Evolutionary conservation across 2,329 filamentous ascomycete genomes (phyloP).

Genomic region (Gaeumannomyces tritici): DNA sequence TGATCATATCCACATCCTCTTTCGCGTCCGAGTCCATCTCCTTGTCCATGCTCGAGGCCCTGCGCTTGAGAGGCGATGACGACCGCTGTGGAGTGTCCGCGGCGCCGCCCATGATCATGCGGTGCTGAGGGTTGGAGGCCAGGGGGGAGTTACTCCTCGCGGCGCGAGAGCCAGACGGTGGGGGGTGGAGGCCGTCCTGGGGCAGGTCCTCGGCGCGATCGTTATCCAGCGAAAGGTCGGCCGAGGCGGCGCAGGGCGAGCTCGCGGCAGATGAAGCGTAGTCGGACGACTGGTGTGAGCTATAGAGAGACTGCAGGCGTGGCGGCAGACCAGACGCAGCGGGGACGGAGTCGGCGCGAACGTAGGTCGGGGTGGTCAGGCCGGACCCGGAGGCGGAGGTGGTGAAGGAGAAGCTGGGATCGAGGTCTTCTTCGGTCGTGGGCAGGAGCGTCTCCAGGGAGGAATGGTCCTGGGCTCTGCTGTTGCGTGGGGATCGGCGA

Average conservation of each 20-base stretch:
- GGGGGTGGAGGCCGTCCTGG: conserved; percentile 26
- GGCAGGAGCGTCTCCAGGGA: conserved; percentile 33
- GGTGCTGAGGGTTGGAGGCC: conserved; percentile 37
- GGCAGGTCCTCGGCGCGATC: conserved; percentile 37
- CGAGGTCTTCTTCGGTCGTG: conserved; percentile 42
- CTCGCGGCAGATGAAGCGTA: conserved; percentile 47
- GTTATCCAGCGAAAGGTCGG: conserved; percentile 46
- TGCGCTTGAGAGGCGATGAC: conserved; percentile 55
- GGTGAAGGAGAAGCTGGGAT: conserved; percentile 40
- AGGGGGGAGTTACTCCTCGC: conserved; percentile 43
- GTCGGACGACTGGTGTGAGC: conserved; percentile 32
- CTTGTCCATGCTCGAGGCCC: conserved; percentile 52
- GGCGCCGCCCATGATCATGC: conserved; percentile 52
- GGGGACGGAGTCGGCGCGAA: conserved; percentile 26
- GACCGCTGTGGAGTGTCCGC: conserved; percentile 48
- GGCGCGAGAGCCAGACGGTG: conserved; percentile 11
- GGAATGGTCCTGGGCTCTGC: conserved; percentile 19
- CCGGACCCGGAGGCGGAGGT: conserved; percentile 25
- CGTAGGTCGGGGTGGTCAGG: conserved; percentile 28
- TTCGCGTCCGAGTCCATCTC: conserved; percentile 29
- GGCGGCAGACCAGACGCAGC: conserved; percentile 41
- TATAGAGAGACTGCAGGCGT: conserved; percentile 36
- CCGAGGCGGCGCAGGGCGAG: conserved; percentile 47
- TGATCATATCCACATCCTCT: conserved; percentile 37
- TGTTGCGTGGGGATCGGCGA: conserved; percentile 33